phyloP scores from a whole-genome alignment of 768 basidiomycete species.

The Daedaleopsis nitida region DNA sequence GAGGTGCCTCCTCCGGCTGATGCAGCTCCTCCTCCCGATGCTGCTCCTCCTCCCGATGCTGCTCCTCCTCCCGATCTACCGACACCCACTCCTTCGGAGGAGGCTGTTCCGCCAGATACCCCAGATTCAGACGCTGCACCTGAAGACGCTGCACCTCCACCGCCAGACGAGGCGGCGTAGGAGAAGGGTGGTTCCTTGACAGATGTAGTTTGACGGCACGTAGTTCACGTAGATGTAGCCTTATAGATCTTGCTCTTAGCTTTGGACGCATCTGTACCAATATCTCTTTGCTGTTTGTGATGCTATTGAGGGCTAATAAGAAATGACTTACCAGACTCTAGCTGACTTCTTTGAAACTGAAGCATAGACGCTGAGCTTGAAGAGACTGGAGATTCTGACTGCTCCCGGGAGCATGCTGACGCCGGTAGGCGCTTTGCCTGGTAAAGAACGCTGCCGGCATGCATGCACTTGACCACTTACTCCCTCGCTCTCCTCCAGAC shows the following conservation, averaged over 20 bases:
- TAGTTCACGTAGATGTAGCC: slow-evolving; percentile 21
- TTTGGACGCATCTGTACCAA: slow-evolving; percentile 21
- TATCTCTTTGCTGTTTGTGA: slow-evolving; percentile 6
- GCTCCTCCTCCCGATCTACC: background rate
- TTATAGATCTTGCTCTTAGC: slow-evolving; percentile 18
- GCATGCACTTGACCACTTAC: background rate
- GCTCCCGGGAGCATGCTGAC: no score
- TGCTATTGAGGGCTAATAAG: slow-evolving; percentile 2
- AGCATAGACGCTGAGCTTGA: no score
- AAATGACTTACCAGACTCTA: background rate
- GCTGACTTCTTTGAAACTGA: background rate
- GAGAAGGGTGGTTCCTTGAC: background rate
- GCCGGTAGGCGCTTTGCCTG: no score
- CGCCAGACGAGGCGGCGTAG: background rate
- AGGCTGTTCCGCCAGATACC: background rate
- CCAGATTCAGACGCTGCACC: background rate
- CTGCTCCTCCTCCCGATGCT: no score
- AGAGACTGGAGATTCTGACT: no score
- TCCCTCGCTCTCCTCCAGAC: background rate
- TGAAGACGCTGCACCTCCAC: background rate
- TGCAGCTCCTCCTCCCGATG: no score
- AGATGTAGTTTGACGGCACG: background rate
- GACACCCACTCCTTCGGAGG: background rate
- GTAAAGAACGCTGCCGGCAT: no score
- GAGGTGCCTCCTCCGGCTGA: background rate